Evolutionary conservation across 352 stramenopile species (phyloP).

Genomic region (Phytophthora podocarpi): DNA sequence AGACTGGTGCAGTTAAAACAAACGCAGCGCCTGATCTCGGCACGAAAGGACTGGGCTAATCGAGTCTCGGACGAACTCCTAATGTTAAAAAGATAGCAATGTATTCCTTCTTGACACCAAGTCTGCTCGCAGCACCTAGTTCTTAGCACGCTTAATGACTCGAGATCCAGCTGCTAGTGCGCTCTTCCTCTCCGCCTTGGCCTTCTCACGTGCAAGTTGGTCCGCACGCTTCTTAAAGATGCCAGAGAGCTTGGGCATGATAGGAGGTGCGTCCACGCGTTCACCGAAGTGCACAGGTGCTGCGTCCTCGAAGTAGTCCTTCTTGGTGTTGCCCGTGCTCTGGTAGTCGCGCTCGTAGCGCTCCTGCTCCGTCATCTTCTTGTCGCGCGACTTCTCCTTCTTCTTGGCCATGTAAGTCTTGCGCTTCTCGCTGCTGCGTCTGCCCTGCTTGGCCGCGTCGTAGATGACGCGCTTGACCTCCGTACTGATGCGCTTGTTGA

Average conservation of each 20-base stretch:
- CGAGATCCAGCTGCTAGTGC: constrained; percentile 14
- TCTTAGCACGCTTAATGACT: constrained; percentile 28
- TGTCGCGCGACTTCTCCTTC: constrained; percentile 72
- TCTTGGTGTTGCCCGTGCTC: constrained; percentile 63
- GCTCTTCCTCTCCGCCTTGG: constrained; percentile 39
- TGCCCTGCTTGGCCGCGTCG: constrained; percentile 79
- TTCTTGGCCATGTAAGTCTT: constrained; percentile 80
- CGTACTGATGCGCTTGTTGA: constrained; percentile 84
- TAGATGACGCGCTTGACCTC: constrained; percentile 88
- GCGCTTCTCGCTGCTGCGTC: constrained; percentile 74
- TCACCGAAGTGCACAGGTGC: constrained; percentile 78
- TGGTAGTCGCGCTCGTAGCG: constrained; percentile 81
- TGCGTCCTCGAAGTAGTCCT: constrained; percentile 71
- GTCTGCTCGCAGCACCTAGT: constrained; percentile 9
- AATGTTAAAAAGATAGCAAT: constrained; percentile 29
- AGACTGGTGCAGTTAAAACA: constrained; percentile 11
- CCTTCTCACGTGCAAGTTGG: constrained; percentile 46
- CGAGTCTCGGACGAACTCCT: neutral
- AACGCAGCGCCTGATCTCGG: neutral
- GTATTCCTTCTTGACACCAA: constrained; percentile 13
- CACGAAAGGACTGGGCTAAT: no score
- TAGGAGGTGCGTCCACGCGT: constrained; percentile 78
- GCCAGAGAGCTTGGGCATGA: constrained; percentile 81
- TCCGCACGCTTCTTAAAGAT: constrained; percentile 84
- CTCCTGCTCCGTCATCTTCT: constrained; percentile 86